Evolutionary conservation across 2,329 filamentous ascomycete species (phyloP).

Genomic region (Cladorrhinum sp.): DNA sequence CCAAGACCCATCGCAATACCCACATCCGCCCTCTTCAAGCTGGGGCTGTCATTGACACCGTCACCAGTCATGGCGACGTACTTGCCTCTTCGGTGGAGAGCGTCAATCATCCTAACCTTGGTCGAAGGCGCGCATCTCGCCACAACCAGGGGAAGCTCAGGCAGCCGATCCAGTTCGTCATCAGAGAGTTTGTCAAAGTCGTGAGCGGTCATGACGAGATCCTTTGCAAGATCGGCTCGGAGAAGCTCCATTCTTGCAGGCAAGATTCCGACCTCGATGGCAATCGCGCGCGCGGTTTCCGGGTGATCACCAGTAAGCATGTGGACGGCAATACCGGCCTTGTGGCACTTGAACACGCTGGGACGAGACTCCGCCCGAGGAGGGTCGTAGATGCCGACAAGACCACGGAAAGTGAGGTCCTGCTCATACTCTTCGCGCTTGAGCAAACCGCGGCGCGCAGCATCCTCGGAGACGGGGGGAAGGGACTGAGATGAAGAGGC

Average conservation of each 20-base stretch:
- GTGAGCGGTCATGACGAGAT: constrained; percentile 54
- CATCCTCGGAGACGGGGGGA: constrained; percentile 2
- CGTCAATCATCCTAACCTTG: constrained; percentile 11
- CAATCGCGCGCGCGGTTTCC: constrained; percentile 57
- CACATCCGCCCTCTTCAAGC: constrained; percentile 33
- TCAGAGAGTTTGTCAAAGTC: constrained; percentile 49
- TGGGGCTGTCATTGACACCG: constrained; percentile 8
- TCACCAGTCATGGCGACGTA: constrained; percentile 7
- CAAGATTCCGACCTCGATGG: constrained; percentile 52
- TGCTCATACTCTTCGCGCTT: constrained; percentile 36
- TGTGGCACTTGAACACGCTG: constrained; percentile 52
- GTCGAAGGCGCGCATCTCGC: constrained; percentile 37
- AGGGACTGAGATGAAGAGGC: constrained; percentile 39
- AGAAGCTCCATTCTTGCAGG: constrained; percentile 20
- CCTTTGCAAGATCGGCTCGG: constrained; percentile 26
- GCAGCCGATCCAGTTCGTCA: constrained; percentile 48
- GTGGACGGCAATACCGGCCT: constrained; percentile 56
- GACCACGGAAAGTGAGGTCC: constrained; percentile 41
- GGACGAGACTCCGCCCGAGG: constrained; percentile 61
- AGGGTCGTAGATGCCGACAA: constrained; percentile 70
- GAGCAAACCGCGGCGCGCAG: not conserved
- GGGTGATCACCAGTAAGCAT: constrained; percentile 64
- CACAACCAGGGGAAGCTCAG: constrained; percentile 44
- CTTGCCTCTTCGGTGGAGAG: constrained; percentile 6
- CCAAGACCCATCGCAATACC: constrained; percentile 62